Conservation (phyloP, 2,329 filamentous ascomycete species). For the Fusarium bactridioides region DNA sequence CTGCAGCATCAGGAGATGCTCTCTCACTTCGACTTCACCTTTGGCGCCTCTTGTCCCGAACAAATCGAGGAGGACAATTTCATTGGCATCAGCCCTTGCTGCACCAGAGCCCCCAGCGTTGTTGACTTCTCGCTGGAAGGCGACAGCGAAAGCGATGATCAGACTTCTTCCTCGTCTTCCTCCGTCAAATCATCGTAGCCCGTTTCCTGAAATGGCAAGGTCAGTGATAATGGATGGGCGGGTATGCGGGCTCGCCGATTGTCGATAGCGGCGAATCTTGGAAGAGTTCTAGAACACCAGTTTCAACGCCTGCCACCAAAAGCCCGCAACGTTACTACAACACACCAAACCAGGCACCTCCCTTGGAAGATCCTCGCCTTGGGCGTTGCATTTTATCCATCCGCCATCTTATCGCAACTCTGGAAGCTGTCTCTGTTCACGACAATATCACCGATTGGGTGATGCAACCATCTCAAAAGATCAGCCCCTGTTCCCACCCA, state of each 20-base stretch:
- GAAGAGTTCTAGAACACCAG: conserved; percentile 31
- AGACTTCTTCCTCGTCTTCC: conserved; percentile 31
- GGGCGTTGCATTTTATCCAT: background rate
- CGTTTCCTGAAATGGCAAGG: conserved; percentile 34
- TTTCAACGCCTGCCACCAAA: conserved; percentile 12
- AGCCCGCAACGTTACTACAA: background rate
- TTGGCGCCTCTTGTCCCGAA: conserved; percentile 49
- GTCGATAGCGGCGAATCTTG: conserved; percentile 18
- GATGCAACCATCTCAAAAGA: conserved; percentile 14
- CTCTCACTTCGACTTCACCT: conserved; percentile 55
- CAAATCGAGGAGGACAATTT: conserved; percentile 48
- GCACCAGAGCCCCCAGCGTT: conserved; percentile 51
- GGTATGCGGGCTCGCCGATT: conserved; percentile 26
- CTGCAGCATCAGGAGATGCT: conserved; percentile 58
- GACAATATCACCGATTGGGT: conserved; percentile 13
- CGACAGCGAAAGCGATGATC: conserved; percentile 36
- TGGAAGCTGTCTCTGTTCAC: conserved; percentile 8
- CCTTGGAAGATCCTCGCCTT: conserved; percentile 9
- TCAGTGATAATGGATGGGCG: conserved; percentile 29
- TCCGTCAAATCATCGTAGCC: conserved; percentile 31
- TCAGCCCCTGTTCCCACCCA: conserved; percentile 14
- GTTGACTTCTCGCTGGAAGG: conserved; percentile 38
- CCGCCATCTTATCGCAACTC: background rate
- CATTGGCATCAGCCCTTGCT: conserved; percentile 55
- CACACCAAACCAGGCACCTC: conserved; percentile 6